phyloP scores from a whole-genome alignment of 352 stramenopile species.

The Globisporangium radiosum region DNA sequence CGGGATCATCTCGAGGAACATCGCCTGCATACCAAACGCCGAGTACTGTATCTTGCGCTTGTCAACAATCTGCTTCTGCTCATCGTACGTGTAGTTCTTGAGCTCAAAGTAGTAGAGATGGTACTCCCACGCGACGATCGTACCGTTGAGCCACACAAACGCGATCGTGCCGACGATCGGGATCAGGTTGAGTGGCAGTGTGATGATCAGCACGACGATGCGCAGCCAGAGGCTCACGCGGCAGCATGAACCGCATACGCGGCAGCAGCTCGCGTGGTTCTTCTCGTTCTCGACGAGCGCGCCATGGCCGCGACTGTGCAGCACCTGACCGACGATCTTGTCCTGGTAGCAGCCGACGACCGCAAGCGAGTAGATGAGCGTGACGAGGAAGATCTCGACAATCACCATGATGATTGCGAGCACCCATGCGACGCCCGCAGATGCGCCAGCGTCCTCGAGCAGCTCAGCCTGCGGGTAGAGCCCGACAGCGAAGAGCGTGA shows the following conservation, averaged over 20 bases:
- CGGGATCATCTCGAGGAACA: slow-evolving; percentile 73
- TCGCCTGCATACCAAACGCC: slow-evolving; percentile 60
- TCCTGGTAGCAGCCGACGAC: slow-evolving; percentile 52
- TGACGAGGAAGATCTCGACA: slow-evolving; percentile 67
- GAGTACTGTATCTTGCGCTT: slow-evolving; percentile 50
- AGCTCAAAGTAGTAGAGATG: slow-evolving; percentile 77
- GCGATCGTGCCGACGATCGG: slow-evolving; percentile 51
- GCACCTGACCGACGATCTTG: slow-evolving; percentile 58
- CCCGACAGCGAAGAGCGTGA: slow-evolving; percentile 36
- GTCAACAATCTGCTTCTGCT: slow-evolving; percentile 48
- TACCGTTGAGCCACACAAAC: slow-evolving; percentile 68
- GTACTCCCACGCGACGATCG: slow-evolving; percentile 62
- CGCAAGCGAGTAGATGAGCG: slow-evolving; percentile 56
- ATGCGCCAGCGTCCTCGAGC: slow-evolving; percentile 31
- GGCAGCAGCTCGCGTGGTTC: slow-evolving; percentile 31
- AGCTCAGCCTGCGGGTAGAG: slow-evolving; percentile 41
- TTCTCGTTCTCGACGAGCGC: slow-evolving; percentile 44
- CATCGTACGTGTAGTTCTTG: slow-evolving; percentile 43
- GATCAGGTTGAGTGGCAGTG: slow-evolving; percentile 62
- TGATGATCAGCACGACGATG: slow-evolving; percentile 46
- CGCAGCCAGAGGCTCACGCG: slow-evolving; percentile 47
- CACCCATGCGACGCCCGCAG: slow-evolving; percentile 42
- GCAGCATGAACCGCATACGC: slow-evolving; percentile 45
- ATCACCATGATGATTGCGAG: slow-evolving; percentile 51
- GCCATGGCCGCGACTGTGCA: slow-evolving; percentile 36